Evolutionary conservation across 2,329 filamentous ascomycete genomes (phyloP).

Genomic region (Anthostomella pinea): DNA sequence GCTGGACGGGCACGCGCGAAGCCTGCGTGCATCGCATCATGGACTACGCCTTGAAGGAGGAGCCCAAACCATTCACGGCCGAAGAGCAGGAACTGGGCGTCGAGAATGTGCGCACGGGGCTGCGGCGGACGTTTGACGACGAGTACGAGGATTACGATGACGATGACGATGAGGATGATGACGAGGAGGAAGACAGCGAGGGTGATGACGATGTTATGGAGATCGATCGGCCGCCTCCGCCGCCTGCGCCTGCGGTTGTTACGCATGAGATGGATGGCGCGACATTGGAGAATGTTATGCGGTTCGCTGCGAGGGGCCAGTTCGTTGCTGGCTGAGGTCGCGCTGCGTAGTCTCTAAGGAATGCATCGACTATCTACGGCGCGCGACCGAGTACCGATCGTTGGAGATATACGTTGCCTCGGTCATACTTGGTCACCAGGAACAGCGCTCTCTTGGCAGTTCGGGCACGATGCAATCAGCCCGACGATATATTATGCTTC

Average conservation of each 20-base stretch:
- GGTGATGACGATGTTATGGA: constrained; percentile 30
- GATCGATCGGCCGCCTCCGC: constrained; percentile 29
- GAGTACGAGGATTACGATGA: constrained; percentile 56
- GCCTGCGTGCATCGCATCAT: constrained; percentile 32
- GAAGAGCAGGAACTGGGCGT: constrained; percentile 66
- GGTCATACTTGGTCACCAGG: too few species aligned
- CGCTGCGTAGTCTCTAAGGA: too few species aligned
- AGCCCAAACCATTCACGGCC: constrained; percentile 66
- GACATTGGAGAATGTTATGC: constrained; percentile 25
- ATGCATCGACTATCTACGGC: too few species aligned
- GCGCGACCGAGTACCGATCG: constrained; percentile 4
- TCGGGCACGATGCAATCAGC: too few species aligned
- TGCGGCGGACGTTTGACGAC: constrained; percentile 55
- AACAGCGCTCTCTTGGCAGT: too few species aligned
- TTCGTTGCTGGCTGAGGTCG: constrained; percentile 11
- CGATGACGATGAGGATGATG: constrained; percentile 47
- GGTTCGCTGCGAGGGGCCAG: constrained; percentile 21
- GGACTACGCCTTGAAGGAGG: constrained; percentile 43
- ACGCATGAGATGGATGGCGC: constrained; percentile 26
- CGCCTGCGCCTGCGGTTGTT: constrained; percentile 25
- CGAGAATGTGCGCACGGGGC: constrained; percentile 69
- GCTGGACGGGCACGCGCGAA: constrained; percentile 36
- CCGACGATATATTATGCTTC: too few species aligned
- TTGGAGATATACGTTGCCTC: too few species aligned
- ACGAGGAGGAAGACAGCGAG: constrained; percentile 17